Percentiles rank a stretch among this genome's conserved stretches.
Evolutionary conservation across 2,329 filamentous ascomycete genomes (phyloP).

Genomic region (Diaporthe caulivora): DNA sequence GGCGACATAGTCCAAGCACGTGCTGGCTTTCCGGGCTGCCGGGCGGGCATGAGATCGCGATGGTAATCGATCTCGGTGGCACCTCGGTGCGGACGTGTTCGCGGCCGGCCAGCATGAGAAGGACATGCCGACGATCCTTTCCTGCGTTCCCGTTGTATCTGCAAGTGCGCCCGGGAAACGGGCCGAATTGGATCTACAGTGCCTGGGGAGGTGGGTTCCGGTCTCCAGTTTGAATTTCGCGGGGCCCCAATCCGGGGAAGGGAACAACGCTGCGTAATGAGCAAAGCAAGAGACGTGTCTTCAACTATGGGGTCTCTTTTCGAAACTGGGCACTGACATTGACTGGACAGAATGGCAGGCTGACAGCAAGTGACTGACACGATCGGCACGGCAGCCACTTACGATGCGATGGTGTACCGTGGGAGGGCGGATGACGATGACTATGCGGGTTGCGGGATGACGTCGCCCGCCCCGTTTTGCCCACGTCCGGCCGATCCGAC

Average conservation of each 20-base stretch:
- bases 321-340: neutral
- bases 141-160: neutral
- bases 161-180: neutral
- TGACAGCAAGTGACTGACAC: neutral
- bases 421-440: conserved; percentile 12
- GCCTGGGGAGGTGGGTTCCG: conserved; percentile 11
- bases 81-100: conserved; percentile 15
- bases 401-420: neutral
- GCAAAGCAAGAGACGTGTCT: conserved; percentile 12
- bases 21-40: neutral
- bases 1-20: neutral
- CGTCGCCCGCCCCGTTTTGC: neutral
- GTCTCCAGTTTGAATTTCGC: conserved; percentile 17
- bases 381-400: neutral
- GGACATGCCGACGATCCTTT: neutral
- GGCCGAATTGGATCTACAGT: conserved; percentile 13
- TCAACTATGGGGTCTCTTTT: neutral
- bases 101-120: conserved; percentile 5
- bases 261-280: conserved; percentile 7
- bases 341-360: neutral
- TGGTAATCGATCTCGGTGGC: conserved; percentile 22
- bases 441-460: neutral
- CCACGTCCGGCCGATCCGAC: conserved; percentile 8
- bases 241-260: conserved; percentile 21
- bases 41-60: conserved; percentile 7